phyloP scores from a whole-genome alignment of 2,329 filamentous ascomycete species.

The Kalaharituber pfeilii region DNA sequence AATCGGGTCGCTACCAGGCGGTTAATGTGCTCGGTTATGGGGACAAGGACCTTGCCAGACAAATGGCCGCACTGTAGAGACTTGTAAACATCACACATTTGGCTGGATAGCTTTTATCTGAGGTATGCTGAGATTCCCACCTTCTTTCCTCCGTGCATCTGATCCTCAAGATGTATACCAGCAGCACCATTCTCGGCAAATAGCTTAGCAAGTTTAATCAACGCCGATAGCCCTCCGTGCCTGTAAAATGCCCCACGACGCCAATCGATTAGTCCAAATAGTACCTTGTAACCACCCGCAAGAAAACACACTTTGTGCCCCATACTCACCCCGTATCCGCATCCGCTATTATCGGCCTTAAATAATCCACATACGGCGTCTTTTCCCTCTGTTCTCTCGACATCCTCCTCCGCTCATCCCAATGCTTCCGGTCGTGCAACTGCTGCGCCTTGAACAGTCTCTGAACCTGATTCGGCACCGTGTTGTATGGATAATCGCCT shows the following conservation, averaged over 20 bases:
- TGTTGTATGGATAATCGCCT: conserved; percentile 98
- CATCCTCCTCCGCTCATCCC: conserved; percentile 68
- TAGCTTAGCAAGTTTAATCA: conserved; percentile 89
- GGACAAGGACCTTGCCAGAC: conserved; percentile 88
- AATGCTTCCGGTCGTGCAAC: conserved; percentile 91
- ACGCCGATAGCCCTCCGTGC: conserved; percentile 79
- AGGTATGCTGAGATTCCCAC: conserved; percentile 1
- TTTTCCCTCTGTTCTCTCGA: conserved; percentile 51
- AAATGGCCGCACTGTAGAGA: conserved; percentile 73
- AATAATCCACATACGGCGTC: conserved; percentile 76
- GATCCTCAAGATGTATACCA: conserved; percentile 93
- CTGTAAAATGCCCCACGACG: too few relatives aligned
- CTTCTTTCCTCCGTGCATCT: conserved; percentile 94
- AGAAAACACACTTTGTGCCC: not conserved
- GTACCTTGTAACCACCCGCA: too few relatives aligned
- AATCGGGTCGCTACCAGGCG: conserved; percentile 78
- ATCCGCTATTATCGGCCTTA: conserved; percentile 88
- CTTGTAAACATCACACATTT: too few relatives aligned
- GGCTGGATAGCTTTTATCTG: not conserved
- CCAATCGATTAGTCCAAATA: too few relatives aligned
- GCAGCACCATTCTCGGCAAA: conserved; percentile 96
- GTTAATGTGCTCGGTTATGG: conserved; percentile 90
- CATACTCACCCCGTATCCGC: conserved; percentile 59
- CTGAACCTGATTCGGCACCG: conserved; percentile 94
- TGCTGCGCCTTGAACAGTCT: conserved; percentile 90